A percentile compares a stretch with the other conserved stretches of the same genome.
phyloP scores from a whole-genome alignment of 1,139 yeast genomes.

The Sugiyamaella castrensis region DNA sequence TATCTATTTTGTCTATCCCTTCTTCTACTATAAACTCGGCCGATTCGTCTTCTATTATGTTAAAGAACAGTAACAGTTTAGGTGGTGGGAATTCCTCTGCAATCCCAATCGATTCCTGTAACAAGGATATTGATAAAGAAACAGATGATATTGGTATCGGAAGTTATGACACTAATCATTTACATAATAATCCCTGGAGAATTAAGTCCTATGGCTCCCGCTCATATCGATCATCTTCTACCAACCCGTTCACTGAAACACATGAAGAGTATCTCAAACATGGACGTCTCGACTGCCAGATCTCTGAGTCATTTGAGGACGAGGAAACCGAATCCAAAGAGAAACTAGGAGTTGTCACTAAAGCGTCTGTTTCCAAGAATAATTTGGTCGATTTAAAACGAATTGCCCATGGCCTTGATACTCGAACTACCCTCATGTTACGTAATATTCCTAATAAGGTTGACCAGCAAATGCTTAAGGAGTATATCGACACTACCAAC shows the following conservation, averaged over 20 bases:
- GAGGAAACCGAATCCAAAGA: constrained; percentile 20
- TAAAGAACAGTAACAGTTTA: too few relatives aligned
- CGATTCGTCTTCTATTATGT: too few relatives aligned
- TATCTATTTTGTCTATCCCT: too few relatives aligned
- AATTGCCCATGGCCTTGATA: constrained; percentile 43
- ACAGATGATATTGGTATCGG: too few relatives aligned
- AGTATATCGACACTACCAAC: constrained; percentile 47
- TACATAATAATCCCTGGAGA: too few relatives aligned
- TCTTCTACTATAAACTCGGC: too few relatives aligned
- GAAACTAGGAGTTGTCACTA: constrained; percentile 27
- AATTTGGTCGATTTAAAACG: constrained; percentile 39
- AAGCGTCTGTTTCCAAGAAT: constrained; percentile 34
- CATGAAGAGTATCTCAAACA: constrained; percentile 14
- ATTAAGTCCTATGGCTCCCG: too few relatives aligned
- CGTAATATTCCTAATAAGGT: constrained; percentile 52
- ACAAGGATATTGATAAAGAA: too few relatives aligned
- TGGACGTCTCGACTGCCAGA: neutral
- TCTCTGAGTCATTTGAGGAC: neutral
- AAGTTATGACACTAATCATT: too few relatives aligned
- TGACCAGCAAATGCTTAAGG: constrained; percentile 45
- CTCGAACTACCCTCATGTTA: constrained; percentile 49
- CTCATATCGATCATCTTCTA: too few relatives aligned
- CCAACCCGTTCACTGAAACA: neutral
- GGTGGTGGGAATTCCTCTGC: too few relatives aligned
- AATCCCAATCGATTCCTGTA: too few relatives aligned